Base-by-base conservation (phyloP, 2,329 filamentous ascomycete species). In the Aspergillus aculeatus region DNA sequence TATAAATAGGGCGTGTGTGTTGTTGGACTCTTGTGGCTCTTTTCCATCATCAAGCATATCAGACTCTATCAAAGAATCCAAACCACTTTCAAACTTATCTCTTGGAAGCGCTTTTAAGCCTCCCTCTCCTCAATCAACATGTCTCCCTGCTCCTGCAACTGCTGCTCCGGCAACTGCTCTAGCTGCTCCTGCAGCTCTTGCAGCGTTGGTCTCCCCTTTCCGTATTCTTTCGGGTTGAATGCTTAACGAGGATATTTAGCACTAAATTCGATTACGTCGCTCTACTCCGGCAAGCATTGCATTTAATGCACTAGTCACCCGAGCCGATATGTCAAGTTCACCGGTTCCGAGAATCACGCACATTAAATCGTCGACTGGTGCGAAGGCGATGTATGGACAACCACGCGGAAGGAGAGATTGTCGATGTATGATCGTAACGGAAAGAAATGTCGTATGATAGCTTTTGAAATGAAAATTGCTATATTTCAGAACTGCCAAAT, bases 131-230 rank as follows among this genome's bases (percentile, higher is more conserved):
- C 29, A 4, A 24, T n/a, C 57, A 59, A 56, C 32, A 59, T 59
- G 57, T 59, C 57, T 59, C 57, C 57, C 52, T 59, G 57, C 50
- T 51, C 57, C 31, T 59, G 57, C 57, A 59, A 56, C 57, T 59
- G 57, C 57, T 59, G 57, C 57, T 50, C 47, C 23, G 57, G 57
- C 32, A 56, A 59, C 57, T 59, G 57, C 57, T 35, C 57, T 31
- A 59, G 52, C 57, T 59, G 57, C 48, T 56, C 57, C 32, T 59
- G 57, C 57, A 26, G 52, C 35, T 56, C 57, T 24, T 59, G 57
- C 53, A 59, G 48, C 47, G 57, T 59, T 32, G 47, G 57, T 55
- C n/a, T 32, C 23, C 53, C 53, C 2, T 47, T 10, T 6, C 24
- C n/a, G 5, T n/a, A n/a, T 12, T 16, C 23, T 9, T 16, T 16